Evolutionary conservation across 352 stramenopile genomes (phyloP).

Genomic region (Pythium periplocum): DNA sequence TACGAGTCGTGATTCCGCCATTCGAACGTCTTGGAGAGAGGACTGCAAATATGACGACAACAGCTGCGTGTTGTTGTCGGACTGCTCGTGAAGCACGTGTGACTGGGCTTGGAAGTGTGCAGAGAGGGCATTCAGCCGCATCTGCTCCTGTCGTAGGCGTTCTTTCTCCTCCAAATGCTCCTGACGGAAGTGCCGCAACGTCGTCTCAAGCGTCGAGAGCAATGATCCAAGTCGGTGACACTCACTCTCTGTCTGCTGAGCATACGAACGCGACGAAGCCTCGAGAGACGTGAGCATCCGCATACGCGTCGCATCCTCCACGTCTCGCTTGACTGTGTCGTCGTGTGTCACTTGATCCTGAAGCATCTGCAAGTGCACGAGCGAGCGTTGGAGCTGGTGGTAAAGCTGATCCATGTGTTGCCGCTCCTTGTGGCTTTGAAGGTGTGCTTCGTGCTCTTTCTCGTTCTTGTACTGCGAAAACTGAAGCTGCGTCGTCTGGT

Average conservation of each 20-base stretch:
- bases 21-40: slow-evolving; percentile 24
- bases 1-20: slow-evolving; percentile 28
- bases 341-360: slow-evolving; percentile 41
- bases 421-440: slow-evolving; percentile 33
- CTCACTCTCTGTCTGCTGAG: slow-evolving; percentile 53
- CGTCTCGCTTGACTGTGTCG: slow-evolving; percentile 24
- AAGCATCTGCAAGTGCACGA: slow-evolving; percentile 42
- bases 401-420: slow-evolving; percentile 42
- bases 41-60: slow-evolving; percentile 14
- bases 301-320: slow-evolving; percentile 48
- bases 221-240: slow-evolving; percentile 48
- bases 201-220: slow-evolving; percentile 42
- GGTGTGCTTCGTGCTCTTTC: slow-evolving; percentile 28
- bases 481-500: slow-evolving; percentile 22
- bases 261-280: slow-evolving; percentile 40
- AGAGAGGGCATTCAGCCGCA: slow-evolving; percentile 50
- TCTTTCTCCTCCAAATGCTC: slow-evolving; percentile 73
- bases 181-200: slow-evolving; percentile 41
- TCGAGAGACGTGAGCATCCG: slow-evolving; percentile 66
- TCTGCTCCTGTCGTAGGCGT: slow-evolving; percentile 59
- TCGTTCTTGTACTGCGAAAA: slow-evolving; percentile 29
- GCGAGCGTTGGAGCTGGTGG: slow-evolving; percentile 44
- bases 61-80: slow-evolving; percentile 23
- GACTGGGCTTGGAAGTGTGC: slow-evolving; percentile 67
- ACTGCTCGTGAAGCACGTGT: slow-evolving; percentile 37